Percentiles rank a stretch among this genome's conserved stretches.
Evolutionary conservation across 129 eudicot species (phyloP).

Genomic region (Ambrosia artemisiifolia): DNA sequence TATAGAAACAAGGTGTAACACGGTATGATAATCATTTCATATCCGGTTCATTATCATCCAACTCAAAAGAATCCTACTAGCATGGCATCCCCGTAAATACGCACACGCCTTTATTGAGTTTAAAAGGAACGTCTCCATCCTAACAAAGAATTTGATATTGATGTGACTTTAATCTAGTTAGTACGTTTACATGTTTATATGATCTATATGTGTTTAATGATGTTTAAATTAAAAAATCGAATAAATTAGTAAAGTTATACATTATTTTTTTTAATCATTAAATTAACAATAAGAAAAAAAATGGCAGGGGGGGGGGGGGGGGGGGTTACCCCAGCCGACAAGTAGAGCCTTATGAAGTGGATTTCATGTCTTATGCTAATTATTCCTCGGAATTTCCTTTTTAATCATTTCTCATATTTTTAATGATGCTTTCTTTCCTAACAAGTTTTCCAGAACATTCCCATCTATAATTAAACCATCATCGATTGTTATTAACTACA

Average conservation of each 20-base stretch:
- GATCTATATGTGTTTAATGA: no score
- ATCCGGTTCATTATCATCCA: no score
- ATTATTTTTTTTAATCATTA: background rate
- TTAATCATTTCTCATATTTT: background rate
- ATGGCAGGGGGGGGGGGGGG: background rate
- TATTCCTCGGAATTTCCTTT: background rate
- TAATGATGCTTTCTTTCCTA: constrained; percentile 4
- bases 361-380: background rate
- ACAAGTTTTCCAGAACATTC: background rate
- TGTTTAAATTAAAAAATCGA: no score
- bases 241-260: background rate
- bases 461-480: background rate
- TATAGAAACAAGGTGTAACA: no score
- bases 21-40: no score
- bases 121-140: no score
- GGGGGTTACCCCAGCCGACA: background rate
- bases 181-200: no score
- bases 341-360: background rate
- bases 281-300: background rate
- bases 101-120: no score
- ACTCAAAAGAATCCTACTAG: no score
- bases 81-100: no score
- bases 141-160: no score
- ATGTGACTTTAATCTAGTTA: no score
- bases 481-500: background rate